These are phyloP conservation scores for Debaryomyces udenii DNA, from an alignment of 1,139 yeast genomes.

Conservation along the genomic window DNA sequence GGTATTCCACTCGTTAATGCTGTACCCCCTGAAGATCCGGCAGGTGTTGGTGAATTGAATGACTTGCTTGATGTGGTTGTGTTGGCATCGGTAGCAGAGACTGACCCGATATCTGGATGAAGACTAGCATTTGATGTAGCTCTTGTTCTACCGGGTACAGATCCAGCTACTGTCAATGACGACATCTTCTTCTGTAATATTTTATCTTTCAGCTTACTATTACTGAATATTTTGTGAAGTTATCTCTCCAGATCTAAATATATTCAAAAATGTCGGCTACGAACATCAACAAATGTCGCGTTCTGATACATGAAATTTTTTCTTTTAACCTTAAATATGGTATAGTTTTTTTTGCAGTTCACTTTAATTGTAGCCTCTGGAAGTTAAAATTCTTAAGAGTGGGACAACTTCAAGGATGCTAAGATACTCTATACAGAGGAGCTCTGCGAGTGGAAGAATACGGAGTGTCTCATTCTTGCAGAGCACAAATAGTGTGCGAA, in stretches of 20 bases:
- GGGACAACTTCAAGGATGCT: constrained; percentile 1
- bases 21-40: constrained; percentile 17
- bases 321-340: neutral
- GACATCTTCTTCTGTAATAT: constrained; percentile 4
- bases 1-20: constrained; percentile 11
- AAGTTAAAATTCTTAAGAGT: neutral
- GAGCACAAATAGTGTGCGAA: constrained; percentile 5
- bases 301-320: constrained; percentile 3
- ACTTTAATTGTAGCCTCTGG: neutral
- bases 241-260: too few relatives aligned
- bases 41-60: constrained; percentile 14
- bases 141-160: constrained; percentile 22
- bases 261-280: neutral
- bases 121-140: constrained; percentile 19
- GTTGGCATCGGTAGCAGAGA: constrained; percentile 30
- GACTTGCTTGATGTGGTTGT: constrained; percentile 21
- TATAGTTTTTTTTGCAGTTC: constrained; percentile 5
- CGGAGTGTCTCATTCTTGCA: neutral
- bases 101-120: constrained; percentile 26
- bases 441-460: neutral
- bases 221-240: too few relatives aligned
- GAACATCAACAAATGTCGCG: constrained; percentile 1
- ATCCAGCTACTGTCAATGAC: constrained; percentile 20
- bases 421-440: neutral
- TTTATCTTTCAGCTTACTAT: too few relatives aligned